Percentiles rank a stretch among this genome's conserved stretches.
Evolutionary conservation across 1,284 basidiomycete genomes (phyloP).

Genomic region (Malassezia nana): DNA sequence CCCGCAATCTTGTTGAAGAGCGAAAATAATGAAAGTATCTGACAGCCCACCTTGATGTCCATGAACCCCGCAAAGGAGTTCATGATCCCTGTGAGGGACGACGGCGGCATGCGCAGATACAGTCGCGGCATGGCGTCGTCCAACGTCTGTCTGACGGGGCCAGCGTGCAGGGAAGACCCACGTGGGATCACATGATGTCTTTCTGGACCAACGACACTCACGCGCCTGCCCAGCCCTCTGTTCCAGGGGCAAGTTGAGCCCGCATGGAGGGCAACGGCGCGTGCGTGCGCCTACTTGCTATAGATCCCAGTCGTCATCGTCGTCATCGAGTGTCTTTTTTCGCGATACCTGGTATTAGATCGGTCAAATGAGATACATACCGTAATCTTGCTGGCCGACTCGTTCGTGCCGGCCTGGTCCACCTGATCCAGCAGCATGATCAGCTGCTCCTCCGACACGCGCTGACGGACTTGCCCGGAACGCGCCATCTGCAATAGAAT

Average conservation of each 20-base stretch:
- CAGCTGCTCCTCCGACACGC: slow-evolving; percentile 76
- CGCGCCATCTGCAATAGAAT: slow-evolving; percentile 83
- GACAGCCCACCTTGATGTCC: slow-evolving; percentile 45
- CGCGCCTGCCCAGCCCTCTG: no score
- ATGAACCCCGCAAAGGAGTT: slow-evolving; percentile 43
- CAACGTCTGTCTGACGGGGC: not conserved
- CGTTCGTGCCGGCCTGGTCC: slow-evolving; percentile 32
- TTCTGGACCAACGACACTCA: no score
- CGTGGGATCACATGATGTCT: not conserved
- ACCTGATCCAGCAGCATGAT: slow-evolving; percentile 89
- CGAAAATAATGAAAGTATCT: slow-evolving; percentile 43
- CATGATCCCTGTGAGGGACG: slow-evolving; percentile 31
- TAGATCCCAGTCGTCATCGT: slow-evolving; percentile 18
- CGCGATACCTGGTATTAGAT: slow-evolving; percentile 5
- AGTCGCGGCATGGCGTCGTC: slow-evolving; percentile 27
- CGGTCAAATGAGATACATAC: slow-evolving; percentile 20
- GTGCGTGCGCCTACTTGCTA: no score
- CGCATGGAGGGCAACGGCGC: no score
- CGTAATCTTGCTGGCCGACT: slow-evolving; percentile 35
- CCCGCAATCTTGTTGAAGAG: slow-evolving; percentile 96
- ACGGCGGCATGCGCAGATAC: slow-evolving; percentile 31
- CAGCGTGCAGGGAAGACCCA: not conserved
- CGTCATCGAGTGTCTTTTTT: slow-evolving; percentile 14
- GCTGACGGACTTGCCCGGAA: slow-evolving; percentile 73
- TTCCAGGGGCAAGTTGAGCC: no score